These are phyloP conservation scores for Neofusicoccum parvum DNA, from an alignment of 2,329 filamentous ascomycete genomes.

Conservation along the genomic window DNA sequence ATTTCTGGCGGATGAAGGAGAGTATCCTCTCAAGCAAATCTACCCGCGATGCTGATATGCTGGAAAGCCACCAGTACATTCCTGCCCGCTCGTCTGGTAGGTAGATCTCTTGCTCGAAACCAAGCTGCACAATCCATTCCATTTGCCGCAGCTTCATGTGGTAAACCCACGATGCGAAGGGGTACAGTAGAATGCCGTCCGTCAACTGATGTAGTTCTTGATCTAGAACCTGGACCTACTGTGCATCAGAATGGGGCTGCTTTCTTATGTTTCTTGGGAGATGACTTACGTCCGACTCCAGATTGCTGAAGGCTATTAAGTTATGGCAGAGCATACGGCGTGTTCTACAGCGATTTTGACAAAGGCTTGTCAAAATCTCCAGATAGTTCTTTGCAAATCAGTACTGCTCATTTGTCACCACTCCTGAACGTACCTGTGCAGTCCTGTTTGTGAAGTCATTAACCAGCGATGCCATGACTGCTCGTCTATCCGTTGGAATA, in stretches of 20 bases:
- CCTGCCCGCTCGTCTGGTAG: constrained; percentile 78
- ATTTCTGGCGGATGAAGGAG: background rate
- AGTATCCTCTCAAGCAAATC: constrained; percentile 18
- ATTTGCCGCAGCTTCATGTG: constrained; percentile 88
- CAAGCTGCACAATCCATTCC: constrained; percentile 84
- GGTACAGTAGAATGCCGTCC: constrained; percentile 64
- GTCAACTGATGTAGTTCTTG: constrained; percentile 63
- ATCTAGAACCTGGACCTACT: constrained; percentile 69
- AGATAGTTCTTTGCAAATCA: constrained; percentile 69
- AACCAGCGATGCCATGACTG: constrained; percentile 72
- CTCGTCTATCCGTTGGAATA: constrained; percentile 70
- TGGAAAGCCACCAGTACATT: constrained; percentile 73
- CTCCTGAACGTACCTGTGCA: constrained; percentile 42
- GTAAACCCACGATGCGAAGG: constrained; percentile 86
- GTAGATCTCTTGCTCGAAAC: constrained; percentile 92
- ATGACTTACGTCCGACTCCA: constrained; percentile 70
- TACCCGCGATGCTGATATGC: constrained; percentile 30
- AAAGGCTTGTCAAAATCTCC: constrained; percentile 80
- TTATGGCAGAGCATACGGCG: constrained; percentile 87
- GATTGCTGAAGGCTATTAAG: constrained; percentile 77
- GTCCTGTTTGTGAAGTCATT: constrained; percentile 64
- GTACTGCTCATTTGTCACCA: constrained; percentile 22
- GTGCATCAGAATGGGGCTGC: background rate
- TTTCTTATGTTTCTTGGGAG: background rate
- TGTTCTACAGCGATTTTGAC: constrained; percentile 87